These are phyloP conservation scores for Monascus purpureus DNA, from an alignment of 495 filamentous ascomycete genomes.

Conservation along the genomic window DNA sequence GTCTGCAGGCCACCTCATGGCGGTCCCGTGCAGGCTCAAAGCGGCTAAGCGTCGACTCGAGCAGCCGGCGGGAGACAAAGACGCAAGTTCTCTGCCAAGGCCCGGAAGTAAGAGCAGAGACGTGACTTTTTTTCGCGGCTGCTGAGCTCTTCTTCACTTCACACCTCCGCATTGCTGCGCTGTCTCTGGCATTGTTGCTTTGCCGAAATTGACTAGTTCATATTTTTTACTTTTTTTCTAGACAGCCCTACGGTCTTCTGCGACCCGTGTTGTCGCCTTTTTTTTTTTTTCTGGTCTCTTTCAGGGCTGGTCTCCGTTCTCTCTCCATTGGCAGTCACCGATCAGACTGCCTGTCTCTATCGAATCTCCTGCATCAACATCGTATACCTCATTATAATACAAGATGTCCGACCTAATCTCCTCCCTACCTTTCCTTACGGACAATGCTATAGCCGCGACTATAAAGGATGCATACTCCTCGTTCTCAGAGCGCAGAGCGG, in stretches of 20 bases:
- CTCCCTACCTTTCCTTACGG: slow-evolving; percentile 50
- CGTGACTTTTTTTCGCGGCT: slow-evolving; percentile 16
- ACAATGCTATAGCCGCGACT: slow-evolving; percentile 55
- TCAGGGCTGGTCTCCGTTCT: slow-evolving; percentile 23
- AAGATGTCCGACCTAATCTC: slow-evolving; percentile 34
- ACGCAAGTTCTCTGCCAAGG: slow-evolving; percentile 7
- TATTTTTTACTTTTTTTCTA: slow-evolving; percentile 11
- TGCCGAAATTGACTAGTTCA: too few species aligned
- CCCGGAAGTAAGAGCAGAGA: slow-evolving; percentile 7
- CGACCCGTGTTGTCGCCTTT: slow-evolving; percentile 7
- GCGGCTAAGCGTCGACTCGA: slow-evolving; percentile 13
- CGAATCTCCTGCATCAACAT: slow-evolving; percentile 8
- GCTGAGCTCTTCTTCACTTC: slow-evolving; percentile 3
- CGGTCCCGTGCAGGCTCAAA: slow-evolving; percentile 11
- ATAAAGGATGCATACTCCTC: slow-evolving; percentile 65
- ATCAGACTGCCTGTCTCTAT: too few species aligned
- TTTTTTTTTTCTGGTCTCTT: slow-evolving; percentile 7
- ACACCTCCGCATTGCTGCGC: slow-evolving; percentile 1
- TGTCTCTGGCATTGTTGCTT: background rate
- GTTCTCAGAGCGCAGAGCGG: slow-evolving; percentile 74
- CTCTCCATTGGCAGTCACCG: slow-evolving; percentile 5
- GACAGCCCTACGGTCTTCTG: slow-evolving; percentile 5
- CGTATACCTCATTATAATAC: slow-evolving; percentile 4
- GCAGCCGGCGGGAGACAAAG: slow-evolving; percentile 18
- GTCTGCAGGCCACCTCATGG: too few species aligned